These are phyloP conservation scores for Didymella lethalis DNA, from an alignment of 2,329 filamentous ascomycete genomes.

Conservation along the genomic window DNA sequence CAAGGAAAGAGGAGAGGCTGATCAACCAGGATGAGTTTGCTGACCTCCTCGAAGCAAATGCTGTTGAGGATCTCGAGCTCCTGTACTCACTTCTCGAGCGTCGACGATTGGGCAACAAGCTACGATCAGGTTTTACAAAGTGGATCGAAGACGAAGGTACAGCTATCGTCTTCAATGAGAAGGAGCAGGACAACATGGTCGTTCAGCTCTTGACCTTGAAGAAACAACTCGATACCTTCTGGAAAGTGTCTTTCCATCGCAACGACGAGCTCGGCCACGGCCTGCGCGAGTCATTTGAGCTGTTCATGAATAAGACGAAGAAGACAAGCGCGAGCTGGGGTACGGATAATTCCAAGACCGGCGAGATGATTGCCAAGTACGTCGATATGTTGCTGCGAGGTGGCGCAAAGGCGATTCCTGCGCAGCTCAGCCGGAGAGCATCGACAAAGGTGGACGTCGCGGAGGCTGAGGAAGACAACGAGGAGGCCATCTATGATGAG, in stretches of 20 bases:
- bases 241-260: constrained; percentile 76
- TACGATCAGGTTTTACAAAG: constrained; percentile 76
- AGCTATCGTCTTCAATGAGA: constrained; percentile 79
- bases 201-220: constrained; percentile 82
- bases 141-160: constrained; percentile 82
- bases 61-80: constrained; percentile 73
- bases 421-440: constrained; percentile 66
- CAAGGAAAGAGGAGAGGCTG: constrained; percentile 65
- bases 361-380: constrained; percentile 98
- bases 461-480: constrained; percentile 66
- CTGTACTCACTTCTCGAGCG: constrained; percentile 81
- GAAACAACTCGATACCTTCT: constrained; percentile 76
- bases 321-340: constrained; percentile 75
- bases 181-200: constrained; percentile 85
- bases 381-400: constrained; percentile 88
- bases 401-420: constrained; percentile 82
- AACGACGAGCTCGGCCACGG: constrained; percentile 80
- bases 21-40: constrained; percentile 72
- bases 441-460: constrained; percentile 64
- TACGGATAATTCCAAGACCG: constrained; percentile 89
- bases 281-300: constrained; percentile 84
- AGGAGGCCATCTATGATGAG: constrained; percentile 77
- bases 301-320: constrained; percentile 89
- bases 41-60: constrained; percentile 74
- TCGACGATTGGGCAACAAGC: constrained; percentile 71